Base-by-base conservation (phyloP, 768 basidiomycete genomes). In the Boletus rubropictus region DNA sequence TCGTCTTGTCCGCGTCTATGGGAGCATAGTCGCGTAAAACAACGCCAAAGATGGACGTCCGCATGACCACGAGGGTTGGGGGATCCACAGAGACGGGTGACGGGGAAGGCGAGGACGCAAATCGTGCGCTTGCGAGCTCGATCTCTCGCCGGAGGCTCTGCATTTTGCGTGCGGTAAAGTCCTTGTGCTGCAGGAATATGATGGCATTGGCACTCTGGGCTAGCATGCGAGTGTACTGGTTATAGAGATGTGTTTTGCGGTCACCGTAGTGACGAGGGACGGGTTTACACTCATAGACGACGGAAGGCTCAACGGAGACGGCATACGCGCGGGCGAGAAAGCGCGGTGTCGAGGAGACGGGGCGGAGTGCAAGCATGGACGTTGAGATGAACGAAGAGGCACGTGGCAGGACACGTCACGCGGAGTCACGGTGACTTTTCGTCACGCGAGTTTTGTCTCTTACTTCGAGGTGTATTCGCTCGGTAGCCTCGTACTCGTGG, bases 211-310 rank as follows among this genome's bases (percentile, higher is more conserved):
- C 56, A 62, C 77, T 78, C 44, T 73, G 69, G 48, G 78, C 66
- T 59, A 95, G 76, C 52, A 95, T 79, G 57, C 75, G 76, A 47
- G 76, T 72, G 74, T 92, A 92, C 68, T 85, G 82, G 69, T 80
- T 76, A 70, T 83, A 89, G 63, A 90, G 82, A 67, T 80, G 83
- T 2, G 81, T 73, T 65, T 94, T 96, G 64, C 87, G 85, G 61
- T 81, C 79, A 42, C 76, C 76, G 63, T 90, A 93, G 49, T 79
- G 73, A 35, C 92, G 86, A 0, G 82, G 80, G 22, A 67, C 65
- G 27, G 69, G 67, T 59, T 81, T 83, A 3, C 78, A 69, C 5
- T 76, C 72, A 34, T 79, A 74, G 28, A 73, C 60, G 51, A 75
- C 68, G 28, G 81, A 71, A 4, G 75, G 71, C 33, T 71, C 66